These are phyloP conservation scores for Dillenia turbinata DNA, from an alignment of 164 flowering plant genomes.

Conservation along the genomic window DNA sequence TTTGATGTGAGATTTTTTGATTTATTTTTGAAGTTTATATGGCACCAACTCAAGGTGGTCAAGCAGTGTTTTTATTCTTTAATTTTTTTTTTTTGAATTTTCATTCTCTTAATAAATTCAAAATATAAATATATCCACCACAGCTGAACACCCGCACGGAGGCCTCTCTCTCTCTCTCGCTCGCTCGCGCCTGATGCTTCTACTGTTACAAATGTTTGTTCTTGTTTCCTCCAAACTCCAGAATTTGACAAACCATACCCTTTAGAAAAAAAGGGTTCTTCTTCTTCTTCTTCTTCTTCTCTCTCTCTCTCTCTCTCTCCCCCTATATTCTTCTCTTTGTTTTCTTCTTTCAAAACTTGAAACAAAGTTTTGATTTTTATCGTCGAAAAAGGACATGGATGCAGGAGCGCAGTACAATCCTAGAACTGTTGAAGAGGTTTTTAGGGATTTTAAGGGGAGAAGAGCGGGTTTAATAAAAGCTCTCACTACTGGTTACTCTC, in stretches of 20 bases:
- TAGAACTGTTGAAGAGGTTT: constrained; percentile 54
- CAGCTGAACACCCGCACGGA: too few species aligned
- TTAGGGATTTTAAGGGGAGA: constrained; percentile 52
- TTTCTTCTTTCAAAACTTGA: too few species aligned
- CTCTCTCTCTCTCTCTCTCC: neutral
- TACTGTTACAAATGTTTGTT: neutral
- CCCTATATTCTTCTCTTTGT: too few species aligned
- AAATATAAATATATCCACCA: too few species aligned
- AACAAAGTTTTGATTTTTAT: too few species aligned
- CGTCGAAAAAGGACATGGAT: constrained; percentile 24
- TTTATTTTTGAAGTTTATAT: too few species aligned
- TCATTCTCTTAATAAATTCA: too few species aligned
- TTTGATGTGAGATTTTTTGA: too few species aligned
- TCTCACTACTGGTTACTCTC: constrained; percentile 35
- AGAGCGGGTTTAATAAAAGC: constrained; percentile 50
- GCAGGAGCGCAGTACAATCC: constrained; percentile 31
- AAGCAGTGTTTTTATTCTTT: too few species aligned
- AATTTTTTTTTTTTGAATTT: too few species aligned
- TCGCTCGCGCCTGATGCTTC: neutral
- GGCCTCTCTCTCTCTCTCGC: neutral
- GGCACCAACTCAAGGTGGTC: too few species aligned
- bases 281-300: neutral
- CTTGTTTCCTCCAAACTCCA: neutral
- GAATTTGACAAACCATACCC: neutral
- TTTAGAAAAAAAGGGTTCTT: neutral